Conservation (phyloP, 495 filamentous ascomycete species). For the Clavariopsis aquatica region DNA sequence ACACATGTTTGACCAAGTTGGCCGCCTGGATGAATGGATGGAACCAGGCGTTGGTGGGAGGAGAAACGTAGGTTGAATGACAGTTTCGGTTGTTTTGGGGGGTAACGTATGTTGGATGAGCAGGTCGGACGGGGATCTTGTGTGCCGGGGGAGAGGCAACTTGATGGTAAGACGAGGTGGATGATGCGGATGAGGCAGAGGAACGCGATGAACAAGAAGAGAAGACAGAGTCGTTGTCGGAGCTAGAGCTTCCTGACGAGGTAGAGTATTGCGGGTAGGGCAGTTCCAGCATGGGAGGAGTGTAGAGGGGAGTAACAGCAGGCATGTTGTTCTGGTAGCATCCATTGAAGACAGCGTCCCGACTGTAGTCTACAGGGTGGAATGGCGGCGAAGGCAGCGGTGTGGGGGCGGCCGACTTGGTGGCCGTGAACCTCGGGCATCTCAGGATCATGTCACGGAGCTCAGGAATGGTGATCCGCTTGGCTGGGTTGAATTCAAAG, state of each 20-base stretch:
- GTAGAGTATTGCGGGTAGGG: constrained; percentile 33
- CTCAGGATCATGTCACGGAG: constrained; percentile 72
- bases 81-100: not conserved
- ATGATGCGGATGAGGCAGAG: constrained; percentile 38
- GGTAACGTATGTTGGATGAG: constrained; percentile 37
- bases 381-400: constrained; percentile 38
- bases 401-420: constrained; percentile 32
- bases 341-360: constrained; percentile 35
- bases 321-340: constrained; percentile 22
- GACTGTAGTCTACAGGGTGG: constrained; percentile 35
- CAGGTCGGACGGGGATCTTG: constrained; percentile 12
- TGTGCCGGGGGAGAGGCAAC: constrained; percentile 16
- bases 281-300: constrained; percentile 19
- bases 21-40: constrained; percentile 37
- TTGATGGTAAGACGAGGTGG: constrained; percentile 37
- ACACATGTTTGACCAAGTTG: constrained; percentile 37
- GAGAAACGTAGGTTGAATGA: constrained; percentile 13
- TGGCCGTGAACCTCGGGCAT: constrained; percentile 71
- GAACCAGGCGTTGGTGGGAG: constrained; percentile 33
- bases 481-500: constrained; percentile 84
- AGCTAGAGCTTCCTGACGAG: constrained; percentile 37
- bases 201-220: constrained; percentile 39
- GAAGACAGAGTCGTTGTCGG: constrained; percentile 40
- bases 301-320: constrained; percentile 29
- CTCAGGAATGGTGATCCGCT: constrained; percentile 82